Evolutionary conservation across 2,329 filamentous ascomycete species (phyloP).

Genomic region (Penicillium sp.): DNA sequence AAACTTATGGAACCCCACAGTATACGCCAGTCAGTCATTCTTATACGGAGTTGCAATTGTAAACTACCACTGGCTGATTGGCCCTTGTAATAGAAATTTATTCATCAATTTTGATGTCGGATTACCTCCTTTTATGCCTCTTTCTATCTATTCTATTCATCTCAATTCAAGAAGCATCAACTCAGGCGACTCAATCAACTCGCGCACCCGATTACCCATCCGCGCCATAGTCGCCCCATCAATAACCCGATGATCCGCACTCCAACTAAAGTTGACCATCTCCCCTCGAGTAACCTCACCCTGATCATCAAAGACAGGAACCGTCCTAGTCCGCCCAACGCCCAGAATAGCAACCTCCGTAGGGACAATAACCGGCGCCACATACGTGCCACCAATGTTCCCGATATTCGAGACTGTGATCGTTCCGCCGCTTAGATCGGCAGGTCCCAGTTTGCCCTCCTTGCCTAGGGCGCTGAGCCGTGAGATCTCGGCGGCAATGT

Average conservation of each 20-base stretch:
- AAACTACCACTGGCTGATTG: neutral
- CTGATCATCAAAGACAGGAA: constrained; percentile 74
- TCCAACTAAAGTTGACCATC: constrained; percentile 92
- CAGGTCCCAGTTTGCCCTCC: constrained; percentile 73
- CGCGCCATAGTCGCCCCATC: constrained; percentile 95
- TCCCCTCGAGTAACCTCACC: constrained; percentile 73
- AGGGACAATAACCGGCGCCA: constrained; percentile 88
- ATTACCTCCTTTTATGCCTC: neutral
- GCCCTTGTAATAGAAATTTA: neutral
- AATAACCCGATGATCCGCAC: constrained; percentile 90
- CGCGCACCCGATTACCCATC: constrained; percentile 80
- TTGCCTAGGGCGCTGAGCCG: constrained; percentile 75
- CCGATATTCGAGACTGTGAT: constrained; percentile 98
- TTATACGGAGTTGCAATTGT: neutral
- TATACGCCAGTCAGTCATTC: neutral
- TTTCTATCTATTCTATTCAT: constrained; percentile 51
- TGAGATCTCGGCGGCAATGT: constrained; percentile 76
- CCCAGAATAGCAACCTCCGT: constrained; percentile 92
- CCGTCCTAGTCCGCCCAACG: constrained; percentile 77
- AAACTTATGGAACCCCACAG: too few species aligned
- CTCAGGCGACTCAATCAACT: constrained; percentile 82
- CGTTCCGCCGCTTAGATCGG: constrained; percentile 83
- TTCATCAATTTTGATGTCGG: neutral
- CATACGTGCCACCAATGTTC: constrained; percentile 89
- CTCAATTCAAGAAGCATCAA: constrained; percentile 82